Percentiles rank a stretch among this genome's conserved stretches.
These are phyloP conservation scores for Apiotrichum mycotoxinovorans DNA, from an alignment of 1,284 basidiomycete genomes.

Conservation along the genomic window DNA sequence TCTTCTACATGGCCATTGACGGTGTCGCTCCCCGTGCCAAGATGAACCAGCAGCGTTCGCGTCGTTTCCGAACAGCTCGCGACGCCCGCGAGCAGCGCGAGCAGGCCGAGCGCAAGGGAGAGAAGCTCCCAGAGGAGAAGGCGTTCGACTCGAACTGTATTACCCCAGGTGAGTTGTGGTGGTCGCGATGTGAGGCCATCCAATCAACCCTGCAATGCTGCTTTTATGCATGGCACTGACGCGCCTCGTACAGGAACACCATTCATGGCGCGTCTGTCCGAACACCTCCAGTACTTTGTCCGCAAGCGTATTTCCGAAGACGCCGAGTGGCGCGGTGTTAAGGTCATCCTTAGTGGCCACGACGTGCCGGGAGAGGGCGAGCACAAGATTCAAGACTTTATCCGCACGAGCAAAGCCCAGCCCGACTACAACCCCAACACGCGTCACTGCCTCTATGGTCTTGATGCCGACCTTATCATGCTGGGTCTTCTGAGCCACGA, in stretches of 20 bases:
- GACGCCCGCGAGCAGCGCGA: constrained; percentile 83
- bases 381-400: constrained; percentile 99
- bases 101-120: constrained; percentile 81
- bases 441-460: constrained; percentile 93
- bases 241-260: constrained; percentile 68
- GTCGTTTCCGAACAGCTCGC: constrained; percentile 91
- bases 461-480: constrained; percentile 99
- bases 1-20: constrained; percentile 97
- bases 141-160: constrained; percentile 99
- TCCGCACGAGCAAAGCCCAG: constrained; percentile 88
- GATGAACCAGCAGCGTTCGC: constrained; percentile 97
- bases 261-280: constrained; percentile 89
- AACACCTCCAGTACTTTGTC: constrained; percentile 91
- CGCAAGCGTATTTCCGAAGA: constrained; percentile 97
- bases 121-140: constrained; percentile 86
- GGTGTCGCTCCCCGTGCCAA: constrained; percentile 97
- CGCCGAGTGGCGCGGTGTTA: constrained; percentile 84
- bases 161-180: constrained; percentile 71
- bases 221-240: constrained; percentile 3
- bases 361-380: constrained; percentile 98
- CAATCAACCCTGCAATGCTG: too few species aligned
- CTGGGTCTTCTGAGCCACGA: constrained; percentile 94
- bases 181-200: too few species aligned
- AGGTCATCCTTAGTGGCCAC: constrained; percentile 95
- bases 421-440: constrained; percentile 67